phyloP scores from a whole-genome alignment of 352 stramenopile species.

The Globisporangium sylvaticum region DNA sequence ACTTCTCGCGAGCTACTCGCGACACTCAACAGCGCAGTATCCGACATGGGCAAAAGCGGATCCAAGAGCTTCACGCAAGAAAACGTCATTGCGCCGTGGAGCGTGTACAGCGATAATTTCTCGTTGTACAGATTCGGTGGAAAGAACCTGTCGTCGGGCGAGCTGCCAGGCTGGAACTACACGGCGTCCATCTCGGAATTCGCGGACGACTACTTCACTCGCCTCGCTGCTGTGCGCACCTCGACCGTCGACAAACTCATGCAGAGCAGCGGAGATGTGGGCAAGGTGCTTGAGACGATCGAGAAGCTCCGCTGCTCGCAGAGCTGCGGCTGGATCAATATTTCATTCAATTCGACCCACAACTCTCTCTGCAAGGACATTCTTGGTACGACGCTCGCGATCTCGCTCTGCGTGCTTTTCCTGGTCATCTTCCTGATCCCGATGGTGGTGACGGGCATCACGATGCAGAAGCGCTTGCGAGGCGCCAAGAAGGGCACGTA shows the following conservation, averaged over 20 bases:
- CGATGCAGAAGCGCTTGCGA: constrained; percentile 76
- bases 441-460: constrained; percentile 63
- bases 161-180: constrained; percentile 55
- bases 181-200: constrained; percentile 62
- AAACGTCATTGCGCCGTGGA: constrained; percentile 61
- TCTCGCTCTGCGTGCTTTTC: constrained; percentile 76
- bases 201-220: constrained; percentile 49
- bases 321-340: constrained; percentile 79
- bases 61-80: constrained; percentile 41
- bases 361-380: constrained; percentile 69
- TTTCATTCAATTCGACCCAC: constrained; percentile 78
- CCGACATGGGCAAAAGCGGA: constrained; percentile 14
- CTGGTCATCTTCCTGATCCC: constrained; percentile 71
- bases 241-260: constrained; percentile 38
- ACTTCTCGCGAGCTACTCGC: constrained; percentile 39
- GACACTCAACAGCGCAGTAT: constrained; percentile 32
- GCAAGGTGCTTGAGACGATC: constrained; percentile 47
- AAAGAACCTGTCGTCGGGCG: constrained; percentile 29
- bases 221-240: constrained; percentile 37
- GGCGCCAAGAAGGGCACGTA: constrained; percentile 76
- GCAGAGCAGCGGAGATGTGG: constrained; percentile 40
- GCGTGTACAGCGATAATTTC: constrained; percentile 31
- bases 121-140: constrained; percentile 22
- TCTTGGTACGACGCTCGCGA: constrained; percentile 69
- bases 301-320: constrained; percentile 67